phyloP scores from a whole-genome alignment of 768 basidiomycete species.

The Gymnopilus junonius region DNA sequence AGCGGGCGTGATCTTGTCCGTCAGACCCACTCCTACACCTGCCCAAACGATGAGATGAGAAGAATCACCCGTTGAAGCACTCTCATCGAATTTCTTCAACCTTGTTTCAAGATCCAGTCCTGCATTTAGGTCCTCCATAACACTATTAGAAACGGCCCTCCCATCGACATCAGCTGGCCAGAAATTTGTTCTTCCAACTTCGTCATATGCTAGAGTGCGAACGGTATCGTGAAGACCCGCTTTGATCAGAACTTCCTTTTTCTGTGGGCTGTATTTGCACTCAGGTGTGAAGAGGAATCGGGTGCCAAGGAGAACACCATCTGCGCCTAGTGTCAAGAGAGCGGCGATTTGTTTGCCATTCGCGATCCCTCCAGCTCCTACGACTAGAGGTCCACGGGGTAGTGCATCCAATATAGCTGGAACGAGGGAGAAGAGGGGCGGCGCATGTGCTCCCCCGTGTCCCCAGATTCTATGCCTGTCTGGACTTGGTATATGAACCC shows the following conservation, averaged over 20 bases:
- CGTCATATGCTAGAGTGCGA: slow-evolving; percentile 49
- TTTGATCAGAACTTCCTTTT: slow-evolving; percentile 28
- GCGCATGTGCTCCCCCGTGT: slow-evolving; percentile 41
- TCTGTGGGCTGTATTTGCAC: slow-evolving; percentile 27
- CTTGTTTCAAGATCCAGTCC: slow-evolving; percentile 38
- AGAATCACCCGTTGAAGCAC: slow-evolving; percentile 32
- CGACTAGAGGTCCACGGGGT: slow-evolving; percentile 41
- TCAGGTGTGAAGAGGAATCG: slow-evolving; percentile 61
- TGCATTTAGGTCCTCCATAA: slow-evolving; percentile 21
- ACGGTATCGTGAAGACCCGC: slow-evolving; percentile 36
- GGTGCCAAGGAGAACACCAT: slow-evolving; percentile 63
- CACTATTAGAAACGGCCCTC: slow-evolving; percentile 45
- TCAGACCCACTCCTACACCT: slow-evolving; percentile 44
- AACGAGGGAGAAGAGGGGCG: slow-evolving; percentile 54
- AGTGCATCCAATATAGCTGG: slow-evolving; percentile 45
- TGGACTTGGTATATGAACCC: not conserved
- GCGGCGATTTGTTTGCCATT: slow-evolving; percentile 55
- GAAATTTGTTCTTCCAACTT: slow-evolving; percentile 38
- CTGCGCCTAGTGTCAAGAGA: slow-evolving; percentile 54
- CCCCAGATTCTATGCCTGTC: slow-evolving; percentile 36
- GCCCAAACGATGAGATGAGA: slow-evolving; percentile 45
- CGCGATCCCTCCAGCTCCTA: slow-evolving; percentile 66
- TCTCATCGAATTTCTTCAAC: slow-evolving; percentile 31
- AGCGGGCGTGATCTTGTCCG: slow-evolving; percentile 32
- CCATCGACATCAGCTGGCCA: slow-evolving; percentile 52